Conservation (phyloP, 805 yeast species). For the Wickerhamiella azyma region DNA sequence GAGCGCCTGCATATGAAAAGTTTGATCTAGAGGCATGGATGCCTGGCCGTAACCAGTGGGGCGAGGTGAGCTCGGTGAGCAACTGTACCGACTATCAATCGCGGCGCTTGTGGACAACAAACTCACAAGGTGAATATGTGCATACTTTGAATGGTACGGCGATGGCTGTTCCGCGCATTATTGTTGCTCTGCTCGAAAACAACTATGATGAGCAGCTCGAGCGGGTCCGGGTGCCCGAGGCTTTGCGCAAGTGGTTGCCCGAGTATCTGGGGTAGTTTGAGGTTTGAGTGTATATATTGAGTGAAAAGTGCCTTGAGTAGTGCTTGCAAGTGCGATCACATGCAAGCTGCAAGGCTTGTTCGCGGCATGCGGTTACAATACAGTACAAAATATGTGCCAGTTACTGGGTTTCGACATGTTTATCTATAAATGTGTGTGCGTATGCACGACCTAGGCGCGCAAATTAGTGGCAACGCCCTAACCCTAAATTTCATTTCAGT, state of each 20-base stretch:
- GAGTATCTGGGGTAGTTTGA: background rate
- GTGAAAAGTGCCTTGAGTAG: too few relatives aligned
- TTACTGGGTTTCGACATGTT: too few relatives aligned
- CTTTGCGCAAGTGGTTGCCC: constrained; percentile 9
- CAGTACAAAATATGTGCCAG: too few relatives aligned
- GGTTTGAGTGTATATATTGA: too few relatives aligned
- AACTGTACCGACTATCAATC: constrained; percentile 88
- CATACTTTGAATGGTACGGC: constrained; percentile 94
- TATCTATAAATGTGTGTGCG: too few relatives aligned
- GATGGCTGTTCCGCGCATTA: constrained; percentile 83
- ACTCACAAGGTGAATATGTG: constrained; percentile 33
- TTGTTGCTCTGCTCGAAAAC: constrained; percentile 82
- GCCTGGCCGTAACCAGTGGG: constrained; percentile 93
- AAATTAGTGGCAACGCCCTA: background rate
- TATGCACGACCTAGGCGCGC: too few relatives aligned
- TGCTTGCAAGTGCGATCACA: too few relatives aligned
- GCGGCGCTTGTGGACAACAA: constrained; percentile 55
- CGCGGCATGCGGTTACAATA: too few relatives aligned
- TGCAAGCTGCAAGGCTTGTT: too few relatives aligned
- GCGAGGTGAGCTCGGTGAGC: constrained; percentile 82
- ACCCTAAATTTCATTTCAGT: background rate
- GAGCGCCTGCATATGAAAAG: constrained; percentile 84
- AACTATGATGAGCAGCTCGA: constrained; percentile 30
- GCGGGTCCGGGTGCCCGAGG: constrained; percentile 16
- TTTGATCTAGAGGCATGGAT: constrained; percentile 95